These are phyloP conservation scores for Wickerhamomyces strasburgensis DNA, from an alignment of 805 yeast species.

Conservation along the genomic window DNA sequence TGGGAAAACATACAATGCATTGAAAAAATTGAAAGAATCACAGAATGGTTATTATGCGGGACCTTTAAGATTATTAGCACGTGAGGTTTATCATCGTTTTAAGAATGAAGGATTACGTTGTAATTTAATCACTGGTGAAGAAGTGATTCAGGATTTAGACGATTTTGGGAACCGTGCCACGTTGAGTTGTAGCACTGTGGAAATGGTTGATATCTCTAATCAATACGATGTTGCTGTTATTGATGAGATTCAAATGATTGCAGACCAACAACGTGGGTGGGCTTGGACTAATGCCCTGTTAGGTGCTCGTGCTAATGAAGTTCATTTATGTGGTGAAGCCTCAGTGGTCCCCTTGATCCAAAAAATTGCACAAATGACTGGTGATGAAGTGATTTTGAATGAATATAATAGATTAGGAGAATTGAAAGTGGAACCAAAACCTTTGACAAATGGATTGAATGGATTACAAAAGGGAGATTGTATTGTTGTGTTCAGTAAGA, in stretches of 20 bases:
- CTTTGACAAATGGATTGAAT: conserved; percentile 30
- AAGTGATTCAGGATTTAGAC: conserved; percentile 68
- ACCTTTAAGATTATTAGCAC: conserved; percentile 82
- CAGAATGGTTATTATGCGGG: conserved; percentile 89
- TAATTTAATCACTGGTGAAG: conserved; percentile 94
- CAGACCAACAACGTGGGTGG: conserved; percentile 73
- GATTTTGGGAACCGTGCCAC: conserved; percentile 67
- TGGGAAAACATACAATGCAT: conserved; percentile 87
- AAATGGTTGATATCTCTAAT: conserved; percentile 73
- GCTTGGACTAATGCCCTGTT: conserved; percentile 92
- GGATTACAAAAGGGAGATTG: conserved; percentile 74
- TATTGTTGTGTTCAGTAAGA: conserved; percentile 79
- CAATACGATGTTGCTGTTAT: conserved; percentile 82
- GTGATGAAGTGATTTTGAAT: conserved; percentile 73
- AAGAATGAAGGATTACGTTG: conserved; percentile 62
- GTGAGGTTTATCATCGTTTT: conserved; percentile 86
- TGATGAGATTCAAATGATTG: conserved; percentile 96
- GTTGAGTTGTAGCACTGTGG: conserved; percentile 84
- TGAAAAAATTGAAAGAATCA: conserved; percentile 59
- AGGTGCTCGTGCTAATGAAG: conserved; percentile 79
- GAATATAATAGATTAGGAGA: conserved; percentile 72
- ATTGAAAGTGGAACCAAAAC: conserved; percentile 47
- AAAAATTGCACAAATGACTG: conserved; percentile 59
- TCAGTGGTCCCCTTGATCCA: conserved; percentile 68
- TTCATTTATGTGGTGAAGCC: conserved; percentile 93